Evolutionary conservation across 2,329 filamentous ascomycete genomes (phyloP).

Genomic region (Colletotrichum acutatum): DNA sequence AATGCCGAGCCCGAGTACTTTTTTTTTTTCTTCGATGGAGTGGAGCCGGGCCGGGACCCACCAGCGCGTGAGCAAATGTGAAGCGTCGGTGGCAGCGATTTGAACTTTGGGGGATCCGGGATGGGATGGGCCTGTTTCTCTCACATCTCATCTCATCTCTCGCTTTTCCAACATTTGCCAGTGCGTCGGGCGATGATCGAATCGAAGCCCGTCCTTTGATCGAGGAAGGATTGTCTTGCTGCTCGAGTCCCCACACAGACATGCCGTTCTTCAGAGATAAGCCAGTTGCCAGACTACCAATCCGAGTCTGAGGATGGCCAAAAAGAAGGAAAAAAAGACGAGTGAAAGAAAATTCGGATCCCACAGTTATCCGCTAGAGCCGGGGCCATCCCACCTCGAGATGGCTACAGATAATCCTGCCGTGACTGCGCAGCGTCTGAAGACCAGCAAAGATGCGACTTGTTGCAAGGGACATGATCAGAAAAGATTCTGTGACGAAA

Average conservation of each 20-base stretch:
- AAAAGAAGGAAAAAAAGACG: neutral
- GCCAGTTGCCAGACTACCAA: neutral
- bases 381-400: slow-evolving; percentile 15
- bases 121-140: slow-evolving; percentile 18
- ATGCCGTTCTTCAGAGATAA: slow-evolving; percentile 10
- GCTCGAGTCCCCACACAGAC: neutral
- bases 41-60: slow-evolving; percentile 22
- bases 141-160: slow-evolving; percentile 34
- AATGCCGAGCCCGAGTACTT: slow-evolving; percentile 26
- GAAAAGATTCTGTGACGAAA: slow-evolving; percentile 34
- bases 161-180: slow-evolving; percentile 1
- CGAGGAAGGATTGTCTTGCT: slow-evolving; percentile 8
- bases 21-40: neutral
- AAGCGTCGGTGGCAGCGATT: slow-evolving; percentile 20
- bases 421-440: slow-evolving; percentile 1
- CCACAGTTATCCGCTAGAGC: slow-evolving; percentile 5
- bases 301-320: neutral
- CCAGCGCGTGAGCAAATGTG: slow-evolving; percentile 33
- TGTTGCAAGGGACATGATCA: neutral
- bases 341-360: neutral
- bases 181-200: slow-evolving; percentile 3
- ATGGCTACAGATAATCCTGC: neutral
- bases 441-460: neutral
- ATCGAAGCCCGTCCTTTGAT: slow-evolving; percentile 5
- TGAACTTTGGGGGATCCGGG: neutral